Percentiles rank a stretch among this genome's conserved stretches.
Conservation (phyloP, 2,329 filamentous ascomycete species). For the Fusarium newnesense region DNA sequence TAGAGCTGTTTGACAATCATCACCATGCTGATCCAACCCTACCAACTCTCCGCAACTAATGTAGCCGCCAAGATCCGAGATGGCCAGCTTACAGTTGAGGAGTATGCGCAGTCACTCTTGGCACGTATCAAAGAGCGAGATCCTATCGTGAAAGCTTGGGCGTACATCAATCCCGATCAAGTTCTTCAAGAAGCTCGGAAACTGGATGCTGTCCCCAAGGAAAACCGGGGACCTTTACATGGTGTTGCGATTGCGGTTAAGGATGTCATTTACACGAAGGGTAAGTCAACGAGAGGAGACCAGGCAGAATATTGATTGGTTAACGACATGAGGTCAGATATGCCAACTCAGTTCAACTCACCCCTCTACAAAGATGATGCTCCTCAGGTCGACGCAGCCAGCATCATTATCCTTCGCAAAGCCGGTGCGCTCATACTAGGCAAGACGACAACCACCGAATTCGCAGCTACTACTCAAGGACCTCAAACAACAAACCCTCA, state of each 20-base stretch:
- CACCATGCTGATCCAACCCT: not conserved
- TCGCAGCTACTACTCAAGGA: constrained; percentile 62
- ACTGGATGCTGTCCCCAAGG: not conserved
- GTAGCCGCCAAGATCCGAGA: not conserved
- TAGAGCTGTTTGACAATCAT: too few relatives aligned
- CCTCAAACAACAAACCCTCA: constrained; percentile 68
- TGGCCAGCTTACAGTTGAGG: constrained; percentile 33
- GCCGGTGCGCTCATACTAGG: constrained; percentile 65
- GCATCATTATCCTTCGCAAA: constrained; percentile 62
- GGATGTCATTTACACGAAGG: constrained; percentile 28
- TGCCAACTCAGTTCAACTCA: constrained; percentile 66
- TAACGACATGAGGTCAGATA: constrained; percentile 48
- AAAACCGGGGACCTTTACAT: constrained; percentile 4
- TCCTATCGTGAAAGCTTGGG: constrained; percentile 2
- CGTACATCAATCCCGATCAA: not conserved
- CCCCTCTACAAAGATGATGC: constrained; percentile 60
- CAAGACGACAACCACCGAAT: constrained; percentile 58
- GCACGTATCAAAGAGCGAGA: constrained; percentile 18
- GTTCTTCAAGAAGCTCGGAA: constrained; percentile 2
- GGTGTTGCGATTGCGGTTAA: constrained; percentile 24
- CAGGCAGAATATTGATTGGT: rapidly evolving
- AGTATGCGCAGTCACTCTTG: constrained; percentile 6
- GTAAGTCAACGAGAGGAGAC: not conserved
- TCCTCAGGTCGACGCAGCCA: constrained; percentile 60
- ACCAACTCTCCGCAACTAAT: constrained; percentile 1